phyloP scores from a whole-genome alignment of 177 flowering plant species.

The Vitis hybrid region DNA sequence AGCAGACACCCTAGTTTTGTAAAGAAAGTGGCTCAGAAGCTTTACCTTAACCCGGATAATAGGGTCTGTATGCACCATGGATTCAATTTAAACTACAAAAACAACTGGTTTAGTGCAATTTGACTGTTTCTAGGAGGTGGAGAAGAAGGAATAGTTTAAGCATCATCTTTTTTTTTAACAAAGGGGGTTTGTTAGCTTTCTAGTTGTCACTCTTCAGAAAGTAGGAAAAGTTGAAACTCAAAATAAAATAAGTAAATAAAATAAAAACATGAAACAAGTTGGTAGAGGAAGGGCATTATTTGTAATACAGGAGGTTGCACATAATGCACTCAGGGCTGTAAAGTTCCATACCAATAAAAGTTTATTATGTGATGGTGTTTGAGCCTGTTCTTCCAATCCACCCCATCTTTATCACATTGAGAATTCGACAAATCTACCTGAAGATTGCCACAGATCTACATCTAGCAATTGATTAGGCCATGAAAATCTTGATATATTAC shows the following conservation, averaged over 20 bases:
- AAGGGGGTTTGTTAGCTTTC: neutral
- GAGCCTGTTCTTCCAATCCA: neutral
- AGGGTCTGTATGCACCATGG: too few relatives aligned
- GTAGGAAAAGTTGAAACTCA: neutral
- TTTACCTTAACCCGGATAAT: too few relatives aligned
- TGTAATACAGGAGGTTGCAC: neutral
- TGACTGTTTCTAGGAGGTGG: neutral
- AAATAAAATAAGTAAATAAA: neutral
- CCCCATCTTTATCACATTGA: neutral
- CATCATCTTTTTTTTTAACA: too few relatives aligned
- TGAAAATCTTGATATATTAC: too few relatives aligned
- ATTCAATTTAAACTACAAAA: too few relatives aligned
- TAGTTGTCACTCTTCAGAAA: neutral
- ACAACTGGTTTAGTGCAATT: neutral
- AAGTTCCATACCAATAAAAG: neutral
- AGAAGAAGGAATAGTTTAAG: neutral
- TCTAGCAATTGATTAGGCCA: too few relatives aligned
- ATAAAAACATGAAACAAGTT: neutral
- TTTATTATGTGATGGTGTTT: neutral
- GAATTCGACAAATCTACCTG: too few relatives aligned
- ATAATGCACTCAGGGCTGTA: neutral
- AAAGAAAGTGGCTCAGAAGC: too few relatives aligned
- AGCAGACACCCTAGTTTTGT: too few relatives aligned
- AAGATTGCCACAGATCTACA: too few relatives aligned
- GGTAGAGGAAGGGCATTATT: neutral